Conservation (phyloP, 352 stramenopile species). For the Phytophthora tentaculata region DNA sequence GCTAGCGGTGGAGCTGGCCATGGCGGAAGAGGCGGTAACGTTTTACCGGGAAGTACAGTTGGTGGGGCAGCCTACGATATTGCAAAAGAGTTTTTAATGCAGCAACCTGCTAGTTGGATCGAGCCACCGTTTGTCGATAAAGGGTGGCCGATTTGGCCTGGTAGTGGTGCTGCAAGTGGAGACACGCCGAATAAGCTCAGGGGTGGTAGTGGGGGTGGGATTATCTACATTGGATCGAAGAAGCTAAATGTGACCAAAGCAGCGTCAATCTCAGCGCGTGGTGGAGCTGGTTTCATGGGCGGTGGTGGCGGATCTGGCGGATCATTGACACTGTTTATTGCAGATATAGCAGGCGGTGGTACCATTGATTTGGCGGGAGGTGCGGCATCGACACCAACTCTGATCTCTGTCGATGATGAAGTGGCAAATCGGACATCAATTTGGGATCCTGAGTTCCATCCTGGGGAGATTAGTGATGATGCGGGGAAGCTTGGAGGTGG, state of each 20-base stretch:
- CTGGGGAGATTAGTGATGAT: conserved; percentile 15
- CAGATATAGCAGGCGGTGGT: conserved; percentile 65
- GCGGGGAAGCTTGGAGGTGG: conserved; percentile 56
- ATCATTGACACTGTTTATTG: conserved; percentile 64
- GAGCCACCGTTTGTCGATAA: conserved; percentile 19
- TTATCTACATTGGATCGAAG: conserved; percentile 71
- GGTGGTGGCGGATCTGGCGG: conserved; percentile 79
- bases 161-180: conserved; percentile 62
- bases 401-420: conserved; percentile 9
- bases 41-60: conserved; percentile 59
- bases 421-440: conserved; percentile 30
- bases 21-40: conserved; percentile 64
- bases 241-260: conserved; percentile 53
- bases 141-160: conserved; percentile 70
- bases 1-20: conserved; percentile 76
- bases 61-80: conserved; percentile 55
- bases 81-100: conserved; percentile 23
- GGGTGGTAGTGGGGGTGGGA: conserved; percentile 70
- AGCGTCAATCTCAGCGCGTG: conserved; percentile 56
- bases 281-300: conserved; percentile 58
- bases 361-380: conserved; percentile 66
- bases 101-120: conserved; percentile 19
- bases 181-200: conserved; percentile 57
- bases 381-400: conserved; percentile 25
- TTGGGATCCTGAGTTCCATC: conserved; percentile 36